Evolutionary conservation across 805 yeast species (phyloP), one percentile per base, ranked within the genome.

Genomic region (Hanseniaspora singularis): DNA sequence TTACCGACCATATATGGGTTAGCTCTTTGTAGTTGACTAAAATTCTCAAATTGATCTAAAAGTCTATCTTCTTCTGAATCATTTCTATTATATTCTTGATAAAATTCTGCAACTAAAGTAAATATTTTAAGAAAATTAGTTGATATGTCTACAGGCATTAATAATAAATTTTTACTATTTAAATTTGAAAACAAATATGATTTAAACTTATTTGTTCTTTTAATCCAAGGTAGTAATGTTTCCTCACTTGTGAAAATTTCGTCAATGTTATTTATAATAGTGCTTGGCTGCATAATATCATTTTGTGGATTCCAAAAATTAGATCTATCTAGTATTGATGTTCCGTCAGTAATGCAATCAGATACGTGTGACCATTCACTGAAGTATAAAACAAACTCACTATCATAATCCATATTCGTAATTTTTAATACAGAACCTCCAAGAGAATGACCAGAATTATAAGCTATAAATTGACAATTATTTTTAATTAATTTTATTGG

Each of bases 381-480:
- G 19, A 38, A 82, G 77, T 1, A 92, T 87, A 0, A 95, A 94
- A 61, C 86, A 85, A 2, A 89, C 67, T n/a, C 88, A 66, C 52
- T 80, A 80, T 53, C 89, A n/a, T 37, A 8, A 6, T 37, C 38
- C 14, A 32, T 16, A 24, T 44, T 44, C 16, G 19, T 14, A n/a
- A 44, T 11, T 20, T 44, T 44, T 3, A 44, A 88, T 38, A 88
- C 76, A 0, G 94, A 77, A 12, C 98, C 97, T 51, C 99, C 99
- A 24, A 92, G 69, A 0, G 94, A 71, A 58, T 85, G 95, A 3
- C 99, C 99, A 0, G 96, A 79, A 60, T 83, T 87, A 54, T 79
- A 77, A 0, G 96, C 94, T 0, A 94, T 79, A 19, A 89, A 65
- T 3, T 74, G 68, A 31, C 79, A 60, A 27, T 79, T 84, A 50